A percentile compares a stretch with the other conserved stretches of the same genome.
Conservation (phyloP, 208 protist species). For the Naegleria lovaniensis region DNA sequence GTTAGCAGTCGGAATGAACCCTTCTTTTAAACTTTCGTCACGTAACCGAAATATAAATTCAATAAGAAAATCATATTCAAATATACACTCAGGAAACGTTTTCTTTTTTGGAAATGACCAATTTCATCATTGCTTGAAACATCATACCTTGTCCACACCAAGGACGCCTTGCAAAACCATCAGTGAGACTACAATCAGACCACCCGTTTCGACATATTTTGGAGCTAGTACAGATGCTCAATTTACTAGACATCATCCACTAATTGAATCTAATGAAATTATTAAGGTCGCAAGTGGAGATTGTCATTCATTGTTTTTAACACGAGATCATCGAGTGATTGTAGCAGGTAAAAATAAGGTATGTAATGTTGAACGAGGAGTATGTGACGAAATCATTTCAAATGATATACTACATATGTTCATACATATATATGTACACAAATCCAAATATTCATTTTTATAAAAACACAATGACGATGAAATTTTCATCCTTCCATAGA, state of each 20-base stretch:
- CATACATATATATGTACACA: too few relatives aligned
- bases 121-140: background rate
- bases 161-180: too few relatives aligned
- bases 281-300: background rate
- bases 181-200: background rate
- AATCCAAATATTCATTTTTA: too few relatives aligned
- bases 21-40: too few relatives aligned
- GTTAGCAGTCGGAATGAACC: too few relatives aligned
- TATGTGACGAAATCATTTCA: too few relatives aligned
- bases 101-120: background rate
- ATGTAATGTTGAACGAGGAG: background rate
- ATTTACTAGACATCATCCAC: conserved; percentile 1
- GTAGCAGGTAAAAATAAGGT: conserved; percentile 6
- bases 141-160: too few relatives aligned
- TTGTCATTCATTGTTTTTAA: background rate
- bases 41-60: too few relatives aligned
- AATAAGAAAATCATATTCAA: background rate
- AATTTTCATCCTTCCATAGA: background rate
- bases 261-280: background rate
- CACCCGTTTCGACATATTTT: background rate
- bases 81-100: background rate
- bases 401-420: too few relatives aligned
- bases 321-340: background rate
- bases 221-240: background rate
- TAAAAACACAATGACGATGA: too few relatives aligned